These are phyloP conservation scores for Kodamaea fukazawae DNA, from an alignment of 805 yeast genomes.

Conservation along the genomic window DNA sequence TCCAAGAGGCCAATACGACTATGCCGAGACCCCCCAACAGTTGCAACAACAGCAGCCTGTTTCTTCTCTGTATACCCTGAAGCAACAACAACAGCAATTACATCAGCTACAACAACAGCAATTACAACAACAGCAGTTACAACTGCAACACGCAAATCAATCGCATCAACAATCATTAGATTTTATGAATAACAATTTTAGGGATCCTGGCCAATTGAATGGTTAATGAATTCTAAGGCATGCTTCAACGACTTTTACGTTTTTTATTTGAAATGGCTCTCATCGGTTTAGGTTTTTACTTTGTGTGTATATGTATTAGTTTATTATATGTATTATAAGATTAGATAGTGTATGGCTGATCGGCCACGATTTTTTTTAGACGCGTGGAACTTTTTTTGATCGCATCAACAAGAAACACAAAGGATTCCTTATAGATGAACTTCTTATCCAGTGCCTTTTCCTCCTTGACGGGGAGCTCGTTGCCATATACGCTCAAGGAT, in stretches of 20 bases:
- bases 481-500: conserved; percentile 58
- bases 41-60: conserved; percentile 4
- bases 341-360: too few species aligned
- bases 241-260: too few species aligned
- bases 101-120: conserved; percentile 11
- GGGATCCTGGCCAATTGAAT: conserved; percentile 12
- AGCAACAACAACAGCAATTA: conserved; percentile 10
- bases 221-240: conserved; percentile 2
- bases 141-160: conserved; percentile 6
- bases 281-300: neutral
- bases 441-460: conserved; percentile 64
- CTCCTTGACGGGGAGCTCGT: conserved; percentile 52
- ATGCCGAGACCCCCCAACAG: conserved; percentile 13
- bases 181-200: conserved; percentile 11
- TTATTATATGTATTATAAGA: conserved; percentile 8
- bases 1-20: conserved; percentile 30
- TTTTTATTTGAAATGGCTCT: neutral
- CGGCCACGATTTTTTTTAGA: too few species aligned
- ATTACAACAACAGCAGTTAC: conserved; percentile 9
- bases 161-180: conserved; percentile 11
- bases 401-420: neutral
- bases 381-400: conserved; percentile 5
- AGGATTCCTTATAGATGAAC: conserved; percentile 48
- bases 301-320: conserved; percentile 3
- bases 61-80: neutral